Evolutionary conservation across 495 filamentous ascomycete genomes (phyloP), one percentile per base, ranked within the genome.

Genomic region (Apodospora peruviana): DNA sequence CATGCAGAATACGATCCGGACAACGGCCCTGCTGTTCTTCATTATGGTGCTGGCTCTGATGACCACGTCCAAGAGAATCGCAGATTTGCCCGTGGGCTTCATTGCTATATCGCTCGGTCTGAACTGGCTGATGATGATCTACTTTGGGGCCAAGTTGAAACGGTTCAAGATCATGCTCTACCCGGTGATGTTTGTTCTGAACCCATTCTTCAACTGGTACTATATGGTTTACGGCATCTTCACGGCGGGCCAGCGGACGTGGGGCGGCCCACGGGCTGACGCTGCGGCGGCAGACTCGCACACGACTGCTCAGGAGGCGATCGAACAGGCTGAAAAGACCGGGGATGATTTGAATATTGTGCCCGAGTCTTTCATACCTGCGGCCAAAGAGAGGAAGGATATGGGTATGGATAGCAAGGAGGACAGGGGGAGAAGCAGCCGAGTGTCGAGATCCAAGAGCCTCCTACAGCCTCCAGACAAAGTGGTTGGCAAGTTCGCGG

Each of bases 131-230:
- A 81, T 98, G 61, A 98, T 98, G 93, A 70, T 97, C 52, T 98
- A 96, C 72, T 96, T 97, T 58, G 91, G 88, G 11, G 71, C 83
- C 29, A 88, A 85, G 61, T 78, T 98, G 48, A 86, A 83, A 57
- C 83, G 93, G 11, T 95, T 79, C 70, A 97, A 98, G 73, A 82
- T 90, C 50, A 91, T 87, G 87, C 77, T 96, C 1, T 98, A 98
- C 61, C 90, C 91, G 0, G 43, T 98, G 46, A 96, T 98, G 91
- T 98, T 97, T 61, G 66, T 95, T 43, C 61, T 96, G 49, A 96
- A 96, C 60, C 93, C 93, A 0, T 95, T 96, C 62, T 91, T 97
- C 77, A 97, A 98, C 67, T 98, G 93, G 93, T 76, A 89, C 32
- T 98, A 97, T 71, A 95, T 96, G 86, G 85, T 96, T 9, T 84